A percentile compares a stretch with the other conserved stretches of the same genome.
Conservation (phyloP, 352 stramenopile genomes). For the Plasmopara halstedii region DNA sequence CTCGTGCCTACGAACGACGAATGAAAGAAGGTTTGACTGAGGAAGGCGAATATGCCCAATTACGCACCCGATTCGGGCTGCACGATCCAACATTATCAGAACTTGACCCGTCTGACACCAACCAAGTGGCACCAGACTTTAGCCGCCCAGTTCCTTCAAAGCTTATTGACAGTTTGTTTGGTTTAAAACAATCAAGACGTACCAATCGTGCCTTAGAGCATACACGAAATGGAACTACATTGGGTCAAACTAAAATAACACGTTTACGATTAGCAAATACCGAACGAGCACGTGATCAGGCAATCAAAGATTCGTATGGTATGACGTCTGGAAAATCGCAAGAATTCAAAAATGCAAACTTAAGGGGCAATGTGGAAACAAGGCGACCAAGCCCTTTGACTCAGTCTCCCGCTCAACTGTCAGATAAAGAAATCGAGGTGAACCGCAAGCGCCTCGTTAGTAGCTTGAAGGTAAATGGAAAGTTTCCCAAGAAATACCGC, state of each 20-base stretch:
- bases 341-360: slow-evolving; percentile 1
- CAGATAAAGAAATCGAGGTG: slow-evolving; percentile 36
- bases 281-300: slow-evolving; percentile 4
- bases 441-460: slow-evolving; percentile 58
- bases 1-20: slow-evolving; percentile 25
- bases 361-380: slow-evolving; percentile 7
- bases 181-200: slow-evolving; percentile 22
- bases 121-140: slow-evolving; percentile 5
- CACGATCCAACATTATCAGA: slow-evolving; percentile 2
- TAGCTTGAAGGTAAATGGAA: slow-evolving; percentile 60
- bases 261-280: slow-evolving; percentile 7
- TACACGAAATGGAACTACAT: slow-evolving; percentile 1
- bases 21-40: slow-evolving; percentile 38
- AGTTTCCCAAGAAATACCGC: slow-evolving; percentile 78
- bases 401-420: slow-evolving; percentile 11
- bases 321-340: slow-evolving; percentile 6
- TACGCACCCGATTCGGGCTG: slow-evolving; percentile 38
- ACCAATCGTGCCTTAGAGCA: slow-evolving; percentile 5
- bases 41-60: slow-evolving; percentile 27
- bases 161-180: slow-evolving; percentile 69
- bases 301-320: slow-evolving; percentile 3
- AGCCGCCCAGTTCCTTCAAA: slow-evolving; percentile 49
- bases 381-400: slow-evolving; percentile 10
- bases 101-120: slow-evolving; percentile 4
- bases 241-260: neutral